Percentiles rank a stretch among this genome's conserved stretches.
phyloP scores from a whole-genome alignment of 306 rosid species.

The Castanopsis chinensis region DNA sequence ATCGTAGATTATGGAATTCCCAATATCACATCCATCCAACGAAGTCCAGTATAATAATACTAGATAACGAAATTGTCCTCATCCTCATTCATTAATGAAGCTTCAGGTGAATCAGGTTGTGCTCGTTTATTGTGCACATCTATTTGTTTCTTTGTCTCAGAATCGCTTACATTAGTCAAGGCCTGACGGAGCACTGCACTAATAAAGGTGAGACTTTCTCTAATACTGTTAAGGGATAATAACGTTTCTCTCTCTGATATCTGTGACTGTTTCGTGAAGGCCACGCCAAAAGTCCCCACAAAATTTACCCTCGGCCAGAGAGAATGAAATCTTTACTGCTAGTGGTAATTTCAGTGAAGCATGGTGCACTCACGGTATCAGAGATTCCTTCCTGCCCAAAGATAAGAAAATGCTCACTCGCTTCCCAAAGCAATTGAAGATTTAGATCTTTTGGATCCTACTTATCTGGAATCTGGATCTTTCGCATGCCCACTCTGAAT shows the following conservation, averaged over 20 bases:
- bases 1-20: too few species aligned
- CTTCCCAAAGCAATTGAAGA: conserved; percentile 5
- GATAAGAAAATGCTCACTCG: conserved; percentile 1
- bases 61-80: neutral
- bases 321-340: conserved; percentile 8
- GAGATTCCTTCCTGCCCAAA: conserved; percentile 31
- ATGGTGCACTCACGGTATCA: conserved; percentile 17
- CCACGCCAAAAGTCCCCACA: conserved; percentile 1
- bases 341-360: neutral
- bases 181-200: conserved; percentile 4
- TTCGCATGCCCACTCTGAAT: neutral
- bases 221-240: neutral
- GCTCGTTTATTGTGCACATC: neutral
- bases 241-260: neutral
- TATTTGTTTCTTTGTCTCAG: neutral
- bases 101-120: neutral
- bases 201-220: neutral
- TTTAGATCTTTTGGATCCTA: neutral
- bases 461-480: neutral
- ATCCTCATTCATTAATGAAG: neutral
- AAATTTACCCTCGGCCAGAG: neutral
- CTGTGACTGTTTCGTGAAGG: conserved; percentile 2
- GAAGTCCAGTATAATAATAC: neutral
- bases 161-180: neutral
- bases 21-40: too few species aligned